Percentiles rank a stretch among this genome's conserved stretches.
These are phyloP conservation scores for Lipomyces anomalus DNA, from an alignment of 805 yeast genomes.

Conservation along the genomic window DNA sequence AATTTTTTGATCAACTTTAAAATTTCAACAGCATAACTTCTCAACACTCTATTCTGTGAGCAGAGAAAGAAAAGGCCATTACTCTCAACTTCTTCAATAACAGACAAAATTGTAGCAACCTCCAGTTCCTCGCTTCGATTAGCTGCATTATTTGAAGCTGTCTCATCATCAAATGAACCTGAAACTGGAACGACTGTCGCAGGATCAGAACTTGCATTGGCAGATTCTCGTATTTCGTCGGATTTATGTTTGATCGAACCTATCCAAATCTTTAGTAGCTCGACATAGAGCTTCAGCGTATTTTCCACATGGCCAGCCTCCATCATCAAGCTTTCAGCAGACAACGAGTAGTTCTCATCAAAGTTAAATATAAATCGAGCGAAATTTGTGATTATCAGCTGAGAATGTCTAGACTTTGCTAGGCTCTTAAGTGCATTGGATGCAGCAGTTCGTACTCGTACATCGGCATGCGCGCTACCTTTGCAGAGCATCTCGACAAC, in stretches of 20 bases:
- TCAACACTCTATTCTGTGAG: constrained; percentile 71
- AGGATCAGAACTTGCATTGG: constrained; percentile 9
- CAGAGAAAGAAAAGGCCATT: constrained; percentile 88
- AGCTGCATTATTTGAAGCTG: constrained; percentile 33
- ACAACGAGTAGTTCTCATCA: constrained; percentile 43
- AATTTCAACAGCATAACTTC: constrained; percentile 71
- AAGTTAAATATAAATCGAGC: constrained; percentile 76
- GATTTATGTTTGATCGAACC: constrained; percentile 46
- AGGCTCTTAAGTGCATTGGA: constrained; percentile 56
- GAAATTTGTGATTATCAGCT: constrained; percentile 62
- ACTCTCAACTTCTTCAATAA: constrained; percentile 93
- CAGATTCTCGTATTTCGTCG: constrained; percentile 26
- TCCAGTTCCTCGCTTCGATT: constrained; percentile 56
- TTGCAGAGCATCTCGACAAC: constrained; percentile 71
- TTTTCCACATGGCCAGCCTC: constrained; percentile 25
- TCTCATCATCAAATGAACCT: constrained; percentile 25
- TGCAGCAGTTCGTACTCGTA: constrained; percentile 58
- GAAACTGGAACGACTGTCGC: constrained; percentile 18
- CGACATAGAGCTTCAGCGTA: constrained; percentile 54
- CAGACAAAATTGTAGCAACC: constrained; percentile 71
- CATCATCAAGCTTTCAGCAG: constrained; percentile 3
- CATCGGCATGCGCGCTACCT: constrained; percentile 65
- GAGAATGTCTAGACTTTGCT: constrained; percentile 53
- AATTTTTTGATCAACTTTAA: constrained; percentile 75
- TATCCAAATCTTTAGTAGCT: constrained; percentile 77